Percentiles rank a stretch among this genome's conserved stretches.
Evolutionary conservation across 495 filamentous ascomycete species (phyloP).

Genomic region (Haplographium delicatum): DNA sequence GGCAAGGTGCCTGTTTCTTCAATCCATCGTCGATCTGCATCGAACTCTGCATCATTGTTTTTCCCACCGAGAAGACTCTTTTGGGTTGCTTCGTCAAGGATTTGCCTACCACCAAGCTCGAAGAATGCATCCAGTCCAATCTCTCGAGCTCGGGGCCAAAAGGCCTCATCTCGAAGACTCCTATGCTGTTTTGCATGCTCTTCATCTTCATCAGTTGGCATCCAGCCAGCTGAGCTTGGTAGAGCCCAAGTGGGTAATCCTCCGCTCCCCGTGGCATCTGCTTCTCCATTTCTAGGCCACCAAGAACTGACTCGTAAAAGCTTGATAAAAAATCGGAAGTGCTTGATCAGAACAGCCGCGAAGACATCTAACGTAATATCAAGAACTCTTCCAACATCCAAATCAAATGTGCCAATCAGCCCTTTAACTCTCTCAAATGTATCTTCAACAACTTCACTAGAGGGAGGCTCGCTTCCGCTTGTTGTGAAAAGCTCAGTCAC

Average conservation of each 20-base stretch:
- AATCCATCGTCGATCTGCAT: constrained; percentile 64
- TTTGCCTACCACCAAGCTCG: constrained; percentile 63
- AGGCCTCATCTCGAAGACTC: constrained; percentile 61
- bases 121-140: constrained; percentile 81
- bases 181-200: constrained; percentile 42
- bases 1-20: constrained; percentile 72
- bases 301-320: constrained; percentile 86
- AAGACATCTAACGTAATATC: constrained; percentile 90
- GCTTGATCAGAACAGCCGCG: constrained; percentile 74
- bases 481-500: constrained; percentile 85
- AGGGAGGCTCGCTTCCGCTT: constrained; percentile 54
- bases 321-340: constrained; percentile 89
- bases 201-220: constrained; percentile 60
- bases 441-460: constrained; percentile 58
- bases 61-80: constrained; percentile 40
- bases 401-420: constrained; percentile 85
- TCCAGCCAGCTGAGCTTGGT: constrained; percentile 56
- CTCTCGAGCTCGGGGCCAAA: constrained; percentile 76
- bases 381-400: constrained; percentile 89
- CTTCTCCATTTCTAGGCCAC: constrained; percentile 70
- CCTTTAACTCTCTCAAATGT: constrained; percentile 77
- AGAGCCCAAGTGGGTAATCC: constrained; percentile 79
- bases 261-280: background rate
- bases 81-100: constrained; percentile 42
- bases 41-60: constrained; percentile 32